Percentiles rank a stretch among this genome's conserved stretches.
Evolutionary conservation across 1,284 basidiomycete genomes (phyloP).

Genomic region (Cutaneotrichosporon arboriforme): DNA sequence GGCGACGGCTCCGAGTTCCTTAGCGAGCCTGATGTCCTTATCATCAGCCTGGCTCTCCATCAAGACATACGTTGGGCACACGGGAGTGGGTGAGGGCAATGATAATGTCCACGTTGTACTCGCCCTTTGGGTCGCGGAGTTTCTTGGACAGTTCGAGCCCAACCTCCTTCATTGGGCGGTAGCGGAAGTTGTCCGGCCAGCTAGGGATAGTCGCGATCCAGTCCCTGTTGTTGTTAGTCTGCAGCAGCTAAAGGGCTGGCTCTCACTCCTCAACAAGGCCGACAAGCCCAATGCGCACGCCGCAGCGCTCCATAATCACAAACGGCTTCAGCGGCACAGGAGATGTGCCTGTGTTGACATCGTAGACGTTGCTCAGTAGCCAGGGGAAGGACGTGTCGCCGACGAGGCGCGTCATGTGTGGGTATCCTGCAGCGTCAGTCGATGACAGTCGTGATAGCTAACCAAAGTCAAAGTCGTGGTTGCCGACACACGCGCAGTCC

Average conservation of each 20-base stretch:
- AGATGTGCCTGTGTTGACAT: constrained; percentile 56
- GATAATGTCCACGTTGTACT: constrained; percentile 67
- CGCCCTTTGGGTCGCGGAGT: constrained; percentile 65
- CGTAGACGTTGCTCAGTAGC: constrained; percentile 70
- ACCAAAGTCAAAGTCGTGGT: constrained; percentile 76
- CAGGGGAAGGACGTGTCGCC: constrained; percentile 63
- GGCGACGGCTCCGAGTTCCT: constrained; percentile 58
- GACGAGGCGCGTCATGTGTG: constrained; percentile 69
- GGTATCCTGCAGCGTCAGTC: constrained; percentile 57
- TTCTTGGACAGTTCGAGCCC: constrained; percentile 61
- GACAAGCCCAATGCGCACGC: constrained; percentile 68
- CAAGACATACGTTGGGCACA: constrained; percentile 58
- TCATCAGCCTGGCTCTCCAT: background rate
- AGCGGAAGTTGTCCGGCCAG: constrained; percentile 69
- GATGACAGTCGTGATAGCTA: constrained; percentile 25
- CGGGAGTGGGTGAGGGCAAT: constrained; percentile 75
- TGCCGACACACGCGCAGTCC: constrained; percentile 51
- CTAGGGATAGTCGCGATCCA: constrained; percentile 81
- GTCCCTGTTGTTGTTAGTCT: constrained; percentile 51
- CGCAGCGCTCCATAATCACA: constrained; percentile 60
- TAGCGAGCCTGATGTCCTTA: constrained; percentile 64
- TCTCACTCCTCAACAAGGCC: constrained; percentile 74
- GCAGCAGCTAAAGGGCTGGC: too few species aligned
- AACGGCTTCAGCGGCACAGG: constrained; percentile 60
- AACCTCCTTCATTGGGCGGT: constrained; percentile 62